Conservation (phyloP, 2,329 filamentous ascomycete genomes). For the Aureobasidium melanogenum region DNA sequence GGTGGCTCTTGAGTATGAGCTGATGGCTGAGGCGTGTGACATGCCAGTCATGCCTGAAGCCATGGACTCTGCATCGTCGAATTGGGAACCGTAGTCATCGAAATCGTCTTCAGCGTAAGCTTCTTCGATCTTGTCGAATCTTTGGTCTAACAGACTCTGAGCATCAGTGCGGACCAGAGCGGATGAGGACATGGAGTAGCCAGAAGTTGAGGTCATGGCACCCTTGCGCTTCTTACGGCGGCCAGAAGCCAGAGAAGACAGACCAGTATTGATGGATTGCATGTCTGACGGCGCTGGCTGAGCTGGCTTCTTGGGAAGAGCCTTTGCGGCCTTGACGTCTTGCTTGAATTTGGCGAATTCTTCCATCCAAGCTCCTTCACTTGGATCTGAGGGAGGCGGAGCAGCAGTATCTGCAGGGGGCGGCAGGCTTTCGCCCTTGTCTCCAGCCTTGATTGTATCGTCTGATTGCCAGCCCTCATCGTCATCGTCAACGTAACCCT, state of each 20-base stretch:
- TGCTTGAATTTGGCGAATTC: slow-evolving; percentile 89
- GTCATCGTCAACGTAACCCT: slow-evolving; percentile 27
- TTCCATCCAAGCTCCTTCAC: slow-evolving; percentile 74
- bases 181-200: slow-evolving; percentile 87
- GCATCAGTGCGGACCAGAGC: slow-evolving; percentile 82
- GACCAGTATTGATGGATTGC: slow-evolving; percentile 61
- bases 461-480: slow-evolving; percentile 95
- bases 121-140: slow-evolving; percentile 86
- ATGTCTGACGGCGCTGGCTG: slow-evolving; percentile 50
- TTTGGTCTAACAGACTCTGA: slow-evolving; percentile 71
- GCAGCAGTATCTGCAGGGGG: slow-evolving; percentile 27
- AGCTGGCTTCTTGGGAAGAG: slow-evolving; percentile 27
- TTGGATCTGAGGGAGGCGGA: slow-evolving; percentile 27
- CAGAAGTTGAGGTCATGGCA: slow-evolving; percentile 76
- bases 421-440: slow-evolving; percentile 16
- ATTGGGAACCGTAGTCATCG: slow-evolving; percentile 23
- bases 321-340: slow-evolving; percentile 37
- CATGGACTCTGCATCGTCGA: slow-evolving; percentile 35
- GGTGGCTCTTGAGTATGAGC: slow-evolving; percentile 24
- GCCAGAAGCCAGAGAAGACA: slow-evolving; percentile 65
- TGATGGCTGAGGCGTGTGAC: slow-evolving; percentile 23
- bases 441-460: slow-evolving; percentile 63
- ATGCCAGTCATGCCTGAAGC: slow-evolving; percentile 35
- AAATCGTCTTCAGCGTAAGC: slow-evolving; percentile 54
- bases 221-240: slow-evolving; percentile 92